These are phyloP conservation scores for Amoebophrya sp. DNA, from an alignment of 169 alveolate genomes.

Conservation along the genomic window DNA sequence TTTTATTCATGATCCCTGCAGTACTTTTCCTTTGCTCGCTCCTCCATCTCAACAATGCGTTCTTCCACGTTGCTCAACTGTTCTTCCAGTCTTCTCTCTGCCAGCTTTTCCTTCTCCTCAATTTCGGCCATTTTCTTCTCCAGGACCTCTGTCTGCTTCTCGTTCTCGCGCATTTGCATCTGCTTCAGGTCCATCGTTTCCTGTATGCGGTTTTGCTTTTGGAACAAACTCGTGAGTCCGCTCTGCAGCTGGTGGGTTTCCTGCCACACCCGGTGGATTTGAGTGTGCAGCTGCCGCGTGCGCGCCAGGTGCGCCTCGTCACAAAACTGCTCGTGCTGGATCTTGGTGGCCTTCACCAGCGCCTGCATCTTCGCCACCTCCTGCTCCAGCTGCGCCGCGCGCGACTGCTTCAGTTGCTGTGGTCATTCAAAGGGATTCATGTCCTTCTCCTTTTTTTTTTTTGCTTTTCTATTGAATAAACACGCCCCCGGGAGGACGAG, in stretches of 20 bases:
- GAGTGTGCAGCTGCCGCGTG: no score
- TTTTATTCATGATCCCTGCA: no score
- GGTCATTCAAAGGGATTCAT: no score
- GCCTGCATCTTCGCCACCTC: neutral
- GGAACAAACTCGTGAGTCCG: neutral
- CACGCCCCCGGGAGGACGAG: no score
- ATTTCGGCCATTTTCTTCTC: neutral
- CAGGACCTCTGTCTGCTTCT: neutral
- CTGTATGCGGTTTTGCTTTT: neutral
- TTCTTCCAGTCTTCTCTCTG: neutral
- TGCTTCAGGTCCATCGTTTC: neutral
- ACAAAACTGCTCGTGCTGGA: neutral
- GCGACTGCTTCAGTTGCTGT: neutral
- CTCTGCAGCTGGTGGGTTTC: no score
- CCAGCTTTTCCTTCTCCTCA: neutral
- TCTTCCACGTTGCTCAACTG: neutral
- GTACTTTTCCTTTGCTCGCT: no score
- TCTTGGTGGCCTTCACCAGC: neutral
- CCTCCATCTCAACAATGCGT: no score
- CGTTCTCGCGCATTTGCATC: neutral
- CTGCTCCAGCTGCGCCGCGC: neutral
- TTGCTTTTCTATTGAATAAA: no score
- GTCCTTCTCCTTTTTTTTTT: no score
- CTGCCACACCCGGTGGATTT: no score
- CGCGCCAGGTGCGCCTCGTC: no score